Evolutionary conservation across 345 rosid species (phyloP), one percentile per base, ranked within the genome.

Genomic region (Pelargonium nanum): DNA sequence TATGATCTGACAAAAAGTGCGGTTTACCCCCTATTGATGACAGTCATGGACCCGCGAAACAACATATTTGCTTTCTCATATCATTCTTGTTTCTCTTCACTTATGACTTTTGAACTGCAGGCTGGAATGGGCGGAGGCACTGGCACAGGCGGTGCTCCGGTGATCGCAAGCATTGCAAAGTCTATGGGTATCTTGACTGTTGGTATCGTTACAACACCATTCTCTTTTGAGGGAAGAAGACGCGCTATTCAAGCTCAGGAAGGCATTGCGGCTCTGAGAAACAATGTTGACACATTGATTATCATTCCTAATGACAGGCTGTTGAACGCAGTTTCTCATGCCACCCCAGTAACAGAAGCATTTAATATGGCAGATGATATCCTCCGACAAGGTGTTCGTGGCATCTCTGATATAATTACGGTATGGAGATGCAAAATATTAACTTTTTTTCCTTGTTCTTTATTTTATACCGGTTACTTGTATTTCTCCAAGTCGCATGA

Each of bases 101-200:
- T 13, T 25, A 12, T 57, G 17, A 21, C 26, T 57, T 26, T 20
- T 24, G 28, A 10, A 21, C 20, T 57, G 55, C 78, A 93, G 96
- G 88, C 99, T 66, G 99, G 99, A 71, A 93, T 93, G 99, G 99
- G 97, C 10, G 99, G 99, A 71, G 97, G 99, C 65, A 87, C 97
- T 22, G 99, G 97, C 26, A 93, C 97, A 17, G 97, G 99, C 0
- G 99, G 87, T 63, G 97, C 97, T 53, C 97, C 99, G 40, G 78
- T 93, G 55, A 89, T 93, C 66, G 99, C 99, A 22, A 91, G 94
- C 54, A 72, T 93, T 59, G 97, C 99, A 48, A 93, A 87, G 67
- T 81, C 96, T 6, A 85, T 93, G 96, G 99, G 97, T 44, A 93
- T 93, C 75, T 73, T 93, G 84, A 89, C 99, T 0, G 97, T 93